Conservation (phyloP, 1,139 yeast genomes). For the Candida labiduridarum region DNA sequence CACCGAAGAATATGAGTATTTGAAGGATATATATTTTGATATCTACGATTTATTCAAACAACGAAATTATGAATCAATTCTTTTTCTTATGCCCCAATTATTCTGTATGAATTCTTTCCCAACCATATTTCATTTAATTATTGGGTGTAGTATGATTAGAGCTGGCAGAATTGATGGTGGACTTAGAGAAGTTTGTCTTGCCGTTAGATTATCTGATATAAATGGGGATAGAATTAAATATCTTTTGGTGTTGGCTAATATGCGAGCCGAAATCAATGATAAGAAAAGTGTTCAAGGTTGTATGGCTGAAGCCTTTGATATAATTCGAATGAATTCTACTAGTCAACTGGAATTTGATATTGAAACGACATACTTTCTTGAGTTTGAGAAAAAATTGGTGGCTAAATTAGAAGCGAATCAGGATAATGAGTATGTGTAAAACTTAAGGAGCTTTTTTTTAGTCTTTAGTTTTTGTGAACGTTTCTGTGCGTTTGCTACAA, state of each 20-base stretch:
- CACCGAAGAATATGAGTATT: background rate
- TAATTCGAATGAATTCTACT: conserved; percentile 7
- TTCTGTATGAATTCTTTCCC: conserved; percentile 8
- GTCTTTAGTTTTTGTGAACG: no score
- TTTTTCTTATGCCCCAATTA: conserved; percentile 13
- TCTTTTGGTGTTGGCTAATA: conserved; percentile 10
- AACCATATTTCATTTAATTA: conserved; percentile 11
- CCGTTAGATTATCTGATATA: conserved; percentile 11
- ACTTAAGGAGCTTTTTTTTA: no score
- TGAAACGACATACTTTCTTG: conserved; percentile 7
- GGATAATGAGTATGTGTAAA: conserved; percentile 8
- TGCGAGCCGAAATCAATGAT: conserved; percentile 11
- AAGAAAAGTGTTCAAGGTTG: conserved; percentile 12
- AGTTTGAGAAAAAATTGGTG: conserved; percentile 6
- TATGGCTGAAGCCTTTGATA: conserved; percentile 16
- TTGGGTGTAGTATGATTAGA: conserved; percentile 14
- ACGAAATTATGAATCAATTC: conserved; percentile 9
- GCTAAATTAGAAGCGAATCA: conserved; percentile 5
- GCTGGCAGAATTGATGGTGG: conserved; percentile 13
- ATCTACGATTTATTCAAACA: conserved; percentile 9
- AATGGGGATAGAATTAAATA: conserved; percentile 8
- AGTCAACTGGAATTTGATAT: conserved; percentile 8
- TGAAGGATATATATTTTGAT: conserved; percentile 2
- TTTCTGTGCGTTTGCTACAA: background rate
- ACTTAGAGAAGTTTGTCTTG: conserved; percentile 14